phyloP scores from a whole-genome alignment of 2,329 filamentous ascomycete genomes.

The Aspergillus glaucus region DNA sequence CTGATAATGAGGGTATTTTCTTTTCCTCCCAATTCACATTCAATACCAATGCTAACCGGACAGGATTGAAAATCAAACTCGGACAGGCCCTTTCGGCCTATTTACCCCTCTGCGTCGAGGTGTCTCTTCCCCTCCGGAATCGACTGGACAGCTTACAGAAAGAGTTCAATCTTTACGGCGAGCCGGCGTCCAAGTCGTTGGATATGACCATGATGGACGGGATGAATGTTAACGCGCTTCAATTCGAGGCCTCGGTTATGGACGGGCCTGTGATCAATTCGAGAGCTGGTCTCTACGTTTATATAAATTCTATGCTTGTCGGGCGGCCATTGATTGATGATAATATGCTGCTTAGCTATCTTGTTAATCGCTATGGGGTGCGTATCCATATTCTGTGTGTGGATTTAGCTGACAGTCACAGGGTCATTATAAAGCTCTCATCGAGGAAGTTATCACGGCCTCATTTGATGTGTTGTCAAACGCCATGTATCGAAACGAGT shows the following conservation, averaged over 20 bases:
- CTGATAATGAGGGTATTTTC: constrained; percentile 28
- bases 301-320: constrained; percentile 73
- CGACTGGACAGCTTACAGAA: constrained; percentile 37
- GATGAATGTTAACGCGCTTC: constrained; percentile 42
- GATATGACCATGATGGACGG: constrained; percentile 38
- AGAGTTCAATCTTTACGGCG: constrained; percentile 35
- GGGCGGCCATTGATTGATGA: constrained; percentile 82
- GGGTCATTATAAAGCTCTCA: constrained; percentile 70
- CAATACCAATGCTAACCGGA: constrained; percentile 1
- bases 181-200: constrained; percentile 37
- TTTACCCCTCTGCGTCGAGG: constrained; percentile 33
- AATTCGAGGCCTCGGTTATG: constrained; percentile 49
- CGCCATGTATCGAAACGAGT: constrained; percentile 66
- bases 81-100: constrained; percentile 35
- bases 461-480: constrained; percentile 88
- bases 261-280: constrained; percentile 69
- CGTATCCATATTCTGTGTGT: not conserved
- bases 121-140: constrained; percentile 34
- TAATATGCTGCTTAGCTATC: constrained; percentile 65
- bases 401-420: constrained; percentile 26
- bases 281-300: constrained; percentile 76
- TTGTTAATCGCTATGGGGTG: constrained; percentile 80
- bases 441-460: constrained; percentile 76
- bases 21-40: not conserved
- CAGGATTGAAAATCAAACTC: constrained; percentile 31